Percentiles rank a stretch among this genome's conserved stretches.
These are phyloP conservation scores for Westerdykella ornata DNA, from an alignment of 2,329 filamentous ascomycete species.

Conservation along the genomic window DNA sequence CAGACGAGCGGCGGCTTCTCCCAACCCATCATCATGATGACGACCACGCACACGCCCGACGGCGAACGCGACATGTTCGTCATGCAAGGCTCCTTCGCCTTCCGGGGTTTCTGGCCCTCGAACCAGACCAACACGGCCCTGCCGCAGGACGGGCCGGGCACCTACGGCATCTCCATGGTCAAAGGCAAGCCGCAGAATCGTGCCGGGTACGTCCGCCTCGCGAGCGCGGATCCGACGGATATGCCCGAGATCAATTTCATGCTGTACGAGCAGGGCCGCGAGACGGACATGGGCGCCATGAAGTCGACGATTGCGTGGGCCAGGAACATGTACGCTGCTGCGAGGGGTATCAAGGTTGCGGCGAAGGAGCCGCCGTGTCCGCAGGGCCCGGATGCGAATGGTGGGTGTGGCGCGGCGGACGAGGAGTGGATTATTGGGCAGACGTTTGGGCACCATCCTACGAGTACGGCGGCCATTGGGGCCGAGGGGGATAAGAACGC, in stretches of 20 bases:
- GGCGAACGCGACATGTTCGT: constrained; percentile 22
- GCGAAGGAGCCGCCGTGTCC: constrained; percentile 40
- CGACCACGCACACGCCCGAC: constrained; percentile 13
- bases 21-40: constrained; percentile 14
- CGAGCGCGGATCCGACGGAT: constrained; percentile 54
- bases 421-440: constrained; percentile 23
- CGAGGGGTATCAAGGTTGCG: constrained; percentile 27
- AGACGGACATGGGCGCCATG: constrained; percentile 40
- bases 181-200: constrained; percentile 57
- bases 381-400: constrained; percentile 35
- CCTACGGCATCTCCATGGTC: constrained; percentile 39
- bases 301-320: constrained; percentile 52
- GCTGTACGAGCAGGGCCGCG: constrained; percentile 33
- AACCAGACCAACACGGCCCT: constrained; percentile 15
- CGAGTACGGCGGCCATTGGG: constrained; percentile 52
- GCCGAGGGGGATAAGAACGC: constrained; percentile 48
- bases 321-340: constrained; percentile 41
- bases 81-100: constrained; percentile 18
- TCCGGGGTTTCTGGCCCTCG: constrained; percentile 20
- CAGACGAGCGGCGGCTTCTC: constrained; percentile 8
- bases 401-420: constrained; percentile 26
- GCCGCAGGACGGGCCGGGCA: constrained; percentile 9
- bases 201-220: constrained; percentile 54
- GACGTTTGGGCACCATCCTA: constrained; percentile 51
- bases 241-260: constrained; percentile 49